These are phyloP conservation scores for Mycena galericulata DNA, from an alignment of 768 basidiomycete genomes.

Conservation along the genomic window DNA sequence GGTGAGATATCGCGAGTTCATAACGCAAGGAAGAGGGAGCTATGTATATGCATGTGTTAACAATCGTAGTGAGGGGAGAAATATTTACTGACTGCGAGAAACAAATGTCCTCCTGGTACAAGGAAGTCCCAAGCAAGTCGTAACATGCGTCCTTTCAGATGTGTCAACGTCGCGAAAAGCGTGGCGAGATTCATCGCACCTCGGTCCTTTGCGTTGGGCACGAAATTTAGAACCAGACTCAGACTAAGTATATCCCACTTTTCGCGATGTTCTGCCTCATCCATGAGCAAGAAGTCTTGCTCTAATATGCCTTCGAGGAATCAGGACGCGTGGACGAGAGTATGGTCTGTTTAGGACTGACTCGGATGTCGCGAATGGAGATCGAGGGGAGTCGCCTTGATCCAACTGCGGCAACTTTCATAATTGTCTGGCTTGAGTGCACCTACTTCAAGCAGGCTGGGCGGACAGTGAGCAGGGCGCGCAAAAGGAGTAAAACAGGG, in stretches of 20 bases:
- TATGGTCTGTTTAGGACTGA: slow-evolving; percentile 17
- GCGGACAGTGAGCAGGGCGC: neutral
- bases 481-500: neutral
- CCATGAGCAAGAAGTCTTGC: slow-evolving; percentile 85
- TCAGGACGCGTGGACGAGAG: neutral
- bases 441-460: slow-evolving; percentile 88
- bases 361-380: slow-evolving; percentile 83
- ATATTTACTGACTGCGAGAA: slow-evolving; percentile 70
- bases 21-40: slow-evolving; percentile 88
- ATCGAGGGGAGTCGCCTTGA: slow-evolving; percentile 82
- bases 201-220: slow-evolving; percentile 78
- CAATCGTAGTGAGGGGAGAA: neutral
- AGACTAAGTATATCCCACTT: slow-evolving; percentile 87
- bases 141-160: slow-evolving; percentile 75
- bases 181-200: slow-evolving; percentile 57
- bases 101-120: slow-evolving; percentile 66
- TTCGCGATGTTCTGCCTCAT: slow-evolving; percentile 58
- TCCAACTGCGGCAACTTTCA: slow-evolving; percentile 72
- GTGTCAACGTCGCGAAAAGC: neutral
- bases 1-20: slow-evolving; percentile 87
- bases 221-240: slow-evolving; percentile 92
- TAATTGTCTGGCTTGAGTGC: slow-evolving; percentile 91
- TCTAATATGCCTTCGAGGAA: slow-evolving; percentile 66
- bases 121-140: slow-evolving; percentile 69
- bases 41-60: slow-evolving; percentile 44